Evolutionary conservation across 1,284 basidiomycete species (phyloP).

Genomic region (Microbotryum violaceum): DNA sequence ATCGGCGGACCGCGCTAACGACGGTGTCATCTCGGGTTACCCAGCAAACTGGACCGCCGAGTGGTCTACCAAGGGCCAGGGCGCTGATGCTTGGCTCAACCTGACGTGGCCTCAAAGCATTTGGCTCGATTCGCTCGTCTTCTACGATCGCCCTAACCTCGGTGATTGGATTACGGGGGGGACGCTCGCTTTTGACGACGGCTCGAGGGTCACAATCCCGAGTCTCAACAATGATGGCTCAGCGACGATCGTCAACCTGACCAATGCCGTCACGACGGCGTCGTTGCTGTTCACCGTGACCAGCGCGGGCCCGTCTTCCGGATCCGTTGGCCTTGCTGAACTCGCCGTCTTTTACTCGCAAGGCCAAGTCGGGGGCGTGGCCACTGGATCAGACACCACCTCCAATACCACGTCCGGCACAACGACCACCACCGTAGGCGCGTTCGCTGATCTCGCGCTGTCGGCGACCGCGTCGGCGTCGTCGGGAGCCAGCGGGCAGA

Average conservation of each 20-base stretch:
- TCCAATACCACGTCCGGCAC: constrained; percentile 1
- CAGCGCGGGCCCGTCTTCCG: constrained; percentile 4
- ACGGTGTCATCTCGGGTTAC: constrained; percentile 9
- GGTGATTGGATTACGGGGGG: constrained; percentile 28
- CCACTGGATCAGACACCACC: background rate
- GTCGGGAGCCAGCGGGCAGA: background rate
- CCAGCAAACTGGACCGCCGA: constrained; percentile 9
- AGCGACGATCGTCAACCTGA: constrained; percentile 20
- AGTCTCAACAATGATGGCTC: constrained; percentile 26
- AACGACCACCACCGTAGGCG: constrained; percentile 2
- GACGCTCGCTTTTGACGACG: constrained; percentile 21
- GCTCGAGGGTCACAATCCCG: constrained; percentile 8
- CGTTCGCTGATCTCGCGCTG: constrained; percentile 2
- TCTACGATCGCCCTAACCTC: constrained; percentile 24
- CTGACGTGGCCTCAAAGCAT: constrained; percentile 18
- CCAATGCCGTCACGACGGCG: constrained; percentile 11
- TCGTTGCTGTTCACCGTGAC: constrained; percentile 24
- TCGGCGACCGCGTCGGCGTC: constrained; percentile 5
- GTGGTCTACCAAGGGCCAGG: constrained; percentile 18
- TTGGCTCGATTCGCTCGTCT: constrained; percentile 7
- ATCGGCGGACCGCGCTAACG: constrained; percentile 10
- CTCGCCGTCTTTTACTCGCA: constrained; percentile 24
- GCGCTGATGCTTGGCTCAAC: constrained; percentile 13
- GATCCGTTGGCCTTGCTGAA: constrained; percentile 28
- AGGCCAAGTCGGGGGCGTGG: background rate